Evolutionary conservation across 257 asterid genomes (phyloP).

Genomic region (Gynochthodes officinalis): DNA sequence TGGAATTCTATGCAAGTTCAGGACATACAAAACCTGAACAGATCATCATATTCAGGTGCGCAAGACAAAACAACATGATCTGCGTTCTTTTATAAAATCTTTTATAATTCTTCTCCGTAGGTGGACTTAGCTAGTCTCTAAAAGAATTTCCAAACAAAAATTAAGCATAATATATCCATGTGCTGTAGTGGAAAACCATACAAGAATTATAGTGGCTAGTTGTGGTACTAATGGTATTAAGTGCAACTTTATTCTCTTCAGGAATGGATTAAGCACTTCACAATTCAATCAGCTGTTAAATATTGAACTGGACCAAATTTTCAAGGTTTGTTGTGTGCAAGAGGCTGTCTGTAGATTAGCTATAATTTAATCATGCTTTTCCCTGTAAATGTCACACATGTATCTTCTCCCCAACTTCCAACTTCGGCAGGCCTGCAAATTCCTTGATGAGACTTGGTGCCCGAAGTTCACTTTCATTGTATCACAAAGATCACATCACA

Average conservation of each 20-base stretch:
- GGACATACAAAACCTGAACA: conserved; percentile 41
- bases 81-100: not conserved
- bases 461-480: conserved; percentile 45
- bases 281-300: conserved; percentile 32
- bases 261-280: conserved; percentile 36
- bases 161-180: too few relatives aligned
- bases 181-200: too few relatives aligned
- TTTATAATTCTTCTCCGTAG: not conserved
- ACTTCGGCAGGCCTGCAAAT: conserved; percentile 37
- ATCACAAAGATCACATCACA: conserved; percentile 49
- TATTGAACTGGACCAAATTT: conserved; percentile 39
- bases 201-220: not conserved
- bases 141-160: too few relatives aligned
- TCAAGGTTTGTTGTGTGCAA: conserved; percentile 30
- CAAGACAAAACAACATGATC: too few relatives aligned
- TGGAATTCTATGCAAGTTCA: conserved; percentile 41
- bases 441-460: conserved; percentile 46
- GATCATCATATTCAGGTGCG: conserved; percentile 48
- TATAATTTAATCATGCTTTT: not conserved
- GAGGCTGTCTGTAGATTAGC: not conserved
- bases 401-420: not conserved
- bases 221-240: not conserved
- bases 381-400: not conserved
- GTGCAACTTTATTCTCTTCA: not conserved
- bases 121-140: too few relatives aligned